Evolutionary conservation across 2,329 filamentous ascomycete species (phyloP).

Genomic region (Rutstroemia sp.): DNA sequence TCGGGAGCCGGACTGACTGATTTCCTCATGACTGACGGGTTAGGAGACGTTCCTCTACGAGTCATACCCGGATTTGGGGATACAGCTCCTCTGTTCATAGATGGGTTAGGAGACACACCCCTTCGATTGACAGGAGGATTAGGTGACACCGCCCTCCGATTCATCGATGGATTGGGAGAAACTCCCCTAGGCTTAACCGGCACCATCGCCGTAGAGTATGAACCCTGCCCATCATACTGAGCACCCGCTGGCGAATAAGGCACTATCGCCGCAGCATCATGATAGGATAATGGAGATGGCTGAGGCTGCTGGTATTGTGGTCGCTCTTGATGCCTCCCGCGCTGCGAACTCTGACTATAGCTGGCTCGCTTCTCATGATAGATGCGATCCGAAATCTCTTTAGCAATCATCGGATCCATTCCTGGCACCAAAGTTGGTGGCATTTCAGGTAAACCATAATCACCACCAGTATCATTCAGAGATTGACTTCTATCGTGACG

Average conservation of each 20-base stretch:
- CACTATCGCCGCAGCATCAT: slow-evolving; percentile 16
- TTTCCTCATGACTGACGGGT: slow-evolving; percentile 50
- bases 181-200: slow-evolving; percentile 21
- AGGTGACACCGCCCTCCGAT: slow-evolving; percentile 21
- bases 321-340: slow-evolving; percentile 31
- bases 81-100: slow-evolving; percentile 14
- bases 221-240: slow-evolving; percentile 24
- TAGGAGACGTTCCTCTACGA: slow-evolving; percentile 44
- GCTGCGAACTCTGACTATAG: slow-evolving; percentile 35
- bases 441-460: slow-evolving; percentile 39
- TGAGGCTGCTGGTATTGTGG: slow-evolving; percentile 21
- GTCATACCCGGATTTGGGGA: slow-evolving; percentile 35
- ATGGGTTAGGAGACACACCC: slow-evolving; percentile 23
- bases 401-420: slow-evolving; percentile 46
- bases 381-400: slow-evolving; percentile 51
- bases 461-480: slow-evolving; percentile 4
- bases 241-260: slow-evolving; percentile 21
- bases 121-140: slow-evolving; percentile 16
- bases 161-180: slow-evolving; percentile 20
- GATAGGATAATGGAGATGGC: slow-evolving; percentile 21
- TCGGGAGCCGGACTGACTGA: slow-evolving; percentile 65
- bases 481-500: slow-evolving; percentile 20
- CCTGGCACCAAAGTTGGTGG: slow-evolving; percentile 55
- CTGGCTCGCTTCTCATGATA: slow-evolving; percentile 48
- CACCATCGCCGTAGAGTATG: slow-evolving; percentile 27